Evolutionary conservation across 139 green algal species (phyloP).

Genomic region (Chlorella sp.): DNA sequence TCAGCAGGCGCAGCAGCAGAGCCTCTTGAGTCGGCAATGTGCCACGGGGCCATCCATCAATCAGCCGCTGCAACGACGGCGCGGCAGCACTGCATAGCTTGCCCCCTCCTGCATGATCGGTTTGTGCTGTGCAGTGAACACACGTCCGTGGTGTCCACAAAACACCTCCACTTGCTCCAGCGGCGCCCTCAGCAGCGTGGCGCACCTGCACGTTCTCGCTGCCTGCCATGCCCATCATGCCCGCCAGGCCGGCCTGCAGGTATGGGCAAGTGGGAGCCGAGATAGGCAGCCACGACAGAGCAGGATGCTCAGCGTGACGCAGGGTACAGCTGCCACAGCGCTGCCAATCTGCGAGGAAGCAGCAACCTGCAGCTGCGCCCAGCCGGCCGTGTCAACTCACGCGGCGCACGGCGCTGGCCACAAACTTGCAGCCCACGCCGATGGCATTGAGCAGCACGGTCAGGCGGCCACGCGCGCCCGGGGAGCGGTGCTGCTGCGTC

Average conservation of each 20-base stretch:
- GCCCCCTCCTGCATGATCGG: too few species aligned
- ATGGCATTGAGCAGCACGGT: constrained; percentile 71
- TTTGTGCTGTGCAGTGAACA: too few species aligned
- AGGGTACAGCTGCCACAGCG: too few species aligned
- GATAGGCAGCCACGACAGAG: neutral
- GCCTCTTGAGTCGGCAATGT: too few species aligned
- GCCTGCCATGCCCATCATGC: constrained; percentile 68
- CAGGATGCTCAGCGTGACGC: too few species aligned
- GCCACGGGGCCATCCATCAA: too few species aligned
- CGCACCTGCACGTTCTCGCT: constrained; percentile 59
- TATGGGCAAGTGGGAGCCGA: neutral
- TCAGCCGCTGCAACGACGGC: too few species aligned
- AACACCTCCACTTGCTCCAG: too few species aligned
- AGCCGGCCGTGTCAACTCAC: neutral
- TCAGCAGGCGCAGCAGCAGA: neutral
- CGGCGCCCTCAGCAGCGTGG: neutral
- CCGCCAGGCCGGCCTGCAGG: constrained; percentile 61
- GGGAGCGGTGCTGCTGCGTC: constrained; percentile 49
- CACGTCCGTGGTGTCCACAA: too few species aligned
- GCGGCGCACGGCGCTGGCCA: constrained; percentile 59
- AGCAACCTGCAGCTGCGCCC: too few species aligned
- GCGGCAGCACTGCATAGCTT: too few species aligned
- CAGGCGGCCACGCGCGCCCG: constrained; percentile 55
- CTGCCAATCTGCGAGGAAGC: too few species aligned
- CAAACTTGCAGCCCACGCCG: constrained; percentile 75